A percentile compares a stretch with the other conserved stretches of the same genome.
These are phyloP conservation scores for Lentinula sp. DNA, from an alignment of 768 basidiomycete species.

Conservation along the genomic window DNA sequence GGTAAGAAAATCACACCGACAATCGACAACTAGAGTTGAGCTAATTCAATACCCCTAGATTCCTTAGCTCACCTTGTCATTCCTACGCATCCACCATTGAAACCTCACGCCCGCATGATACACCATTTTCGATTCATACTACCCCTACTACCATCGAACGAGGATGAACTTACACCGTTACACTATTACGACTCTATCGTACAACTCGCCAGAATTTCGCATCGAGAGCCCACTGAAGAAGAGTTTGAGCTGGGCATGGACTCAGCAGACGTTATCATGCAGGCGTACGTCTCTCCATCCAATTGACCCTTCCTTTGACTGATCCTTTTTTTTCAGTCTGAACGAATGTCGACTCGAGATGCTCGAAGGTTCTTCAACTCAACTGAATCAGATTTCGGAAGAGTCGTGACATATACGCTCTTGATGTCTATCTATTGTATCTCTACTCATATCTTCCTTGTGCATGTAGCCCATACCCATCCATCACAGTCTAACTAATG, in stretches of 20 bases:
- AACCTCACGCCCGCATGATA: slow-evolving; percentile 71
- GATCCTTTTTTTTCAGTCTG: slow-evolving; percentile 30
- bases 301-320: not conserved
- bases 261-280: slow-evolving; percentile 56
- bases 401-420: slow-evolving; percentile 12
- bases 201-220: slow-evolving; percentile 61
- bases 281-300: slow-evolving; percentile 38
- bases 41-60: slow-evolving; percentile 34
- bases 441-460: not conserved
- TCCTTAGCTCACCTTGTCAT: slow-evolving; percentile 64
- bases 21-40: not conserved
- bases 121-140: slow-evolving; percentile 76
- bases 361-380: slow-evolving; percentile 48
- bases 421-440: not conserved
- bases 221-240: slow-evolving; percentile 53
- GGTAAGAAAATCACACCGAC: slow-evolving; percentile 35
- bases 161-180: slow-evolving; percentile 58
- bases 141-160: slow-evolving; percentile 54
- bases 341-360: slow-evolving; percentile 62
- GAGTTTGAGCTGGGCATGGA: slow-evolving; percentile 62
- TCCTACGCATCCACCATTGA: slow-evolving; percentile 61
- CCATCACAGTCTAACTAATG: not conserved
- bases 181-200: slow-evolving; percentile 77
- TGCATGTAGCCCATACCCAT: not conserved
- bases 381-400: slow-evolving; percentile 21